phyloP scores from a whole-genome alignment of 805 yeast species.

The Spathaspora girioi region DNA sequence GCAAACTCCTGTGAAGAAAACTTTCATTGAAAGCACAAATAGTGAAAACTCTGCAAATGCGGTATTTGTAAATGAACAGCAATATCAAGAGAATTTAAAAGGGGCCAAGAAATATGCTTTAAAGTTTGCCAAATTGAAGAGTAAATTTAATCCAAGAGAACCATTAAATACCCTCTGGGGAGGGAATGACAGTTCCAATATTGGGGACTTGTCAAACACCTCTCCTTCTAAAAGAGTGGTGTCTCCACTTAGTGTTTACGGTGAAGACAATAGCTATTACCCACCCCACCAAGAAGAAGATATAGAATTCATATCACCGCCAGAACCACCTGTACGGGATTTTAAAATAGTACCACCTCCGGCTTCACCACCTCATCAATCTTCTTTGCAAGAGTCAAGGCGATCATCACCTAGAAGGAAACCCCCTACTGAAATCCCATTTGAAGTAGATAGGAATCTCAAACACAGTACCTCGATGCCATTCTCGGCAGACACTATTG shows the following conservation, averaged over 20 bases:
- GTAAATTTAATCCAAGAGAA: constrained; percentile 31
- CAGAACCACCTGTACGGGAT: constrained; percentile 1
- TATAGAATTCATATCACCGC: not conserved
- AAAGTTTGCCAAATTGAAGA: constrained; percentile 29
- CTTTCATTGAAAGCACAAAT: not conserved
- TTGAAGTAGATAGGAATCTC: not conserved
- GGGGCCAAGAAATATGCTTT: constrained; percentile 19
- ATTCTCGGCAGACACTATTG: constrained; percentile 42
- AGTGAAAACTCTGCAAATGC: constrained; percentile 7
- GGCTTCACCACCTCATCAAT: constrained; percentile 18
- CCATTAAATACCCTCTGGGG: constrained; percentile 27
- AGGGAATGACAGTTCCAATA: not conserved
- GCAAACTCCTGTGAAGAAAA: constrained; percentile 5
- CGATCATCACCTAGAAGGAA: constrained; percentile 16
- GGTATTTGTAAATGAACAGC: constrained; percentile 10
- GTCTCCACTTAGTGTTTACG: constrained; percentile 21
- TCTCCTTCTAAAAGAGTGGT: constrained; percentile 7
- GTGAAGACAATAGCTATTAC: not conserved
- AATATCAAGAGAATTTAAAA: constrained; percentile 10
- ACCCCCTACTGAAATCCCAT: constrained; percentile 16
- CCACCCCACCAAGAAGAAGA: not conserved
- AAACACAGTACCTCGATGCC: constrained; percentile 25
- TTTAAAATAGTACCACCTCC: constrained; percentile 13
- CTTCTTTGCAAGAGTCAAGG: not conserved
- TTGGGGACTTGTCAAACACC: not conserved